Percentiles rank a stretch among this genome's conserved stretches.
Evolutionary conservation across 140 eudicot species (phyloP).

Genomic region (Senecio squalidus): DNA sequence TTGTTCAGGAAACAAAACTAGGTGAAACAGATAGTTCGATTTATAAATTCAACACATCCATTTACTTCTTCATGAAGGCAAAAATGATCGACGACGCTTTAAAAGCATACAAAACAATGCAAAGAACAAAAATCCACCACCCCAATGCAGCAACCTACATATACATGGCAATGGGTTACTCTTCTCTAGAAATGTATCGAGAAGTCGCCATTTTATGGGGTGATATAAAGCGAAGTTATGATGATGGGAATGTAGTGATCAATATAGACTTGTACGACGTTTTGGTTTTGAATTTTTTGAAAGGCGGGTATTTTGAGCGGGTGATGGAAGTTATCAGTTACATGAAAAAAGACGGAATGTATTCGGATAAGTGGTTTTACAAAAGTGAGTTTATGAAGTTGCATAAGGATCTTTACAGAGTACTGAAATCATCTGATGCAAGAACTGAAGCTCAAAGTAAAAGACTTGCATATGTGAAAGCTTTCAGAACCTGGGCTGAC

Average conservation of each 20-base stretch:
- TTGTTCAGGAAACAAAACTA: constrained; percentile 38
- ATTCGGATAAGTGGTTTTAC: constrained; percentile 60
- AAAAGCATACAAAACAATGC: constrained; percentile 70
- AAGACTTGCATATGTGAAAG: constrained; percentile 68
- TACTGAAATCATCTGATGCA: constrained; percentile 37
- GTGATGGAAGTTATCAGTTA: constrained; percentile 70
- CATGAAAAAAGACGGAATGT: constrained; percentile 59
- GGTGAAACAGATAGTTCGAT: constrained; percentile 27
- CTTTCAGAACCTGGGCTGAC: constrained; percentile 71
- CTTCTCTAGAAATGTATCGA: constrained; percentile 66
- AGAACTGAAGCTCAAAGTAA: constrained; percentile 61
- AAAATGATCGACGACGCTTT: constrained; percentile 79
- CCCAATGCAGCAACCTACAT: constrained; percentile 60
- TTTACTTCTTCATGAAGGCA: constrained; percentile 85
- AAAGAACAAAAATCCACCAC: constrained; percentile 44
- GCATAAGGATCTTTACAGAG: constrained; percentile 71
- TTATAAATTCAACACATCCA: constrained; percentile 60
- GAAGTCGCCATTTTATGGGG: constrained; percentile 88
- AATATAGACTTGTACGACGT: constrained; percentile 67
- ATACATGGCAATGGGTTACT: constrained; percentile 57
- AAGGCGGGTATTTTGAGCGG: constrained; percentile 94
- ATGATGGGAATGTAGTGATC: constrained; percentile 22
- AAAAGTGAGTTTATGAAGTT: constrained; percentile 57
- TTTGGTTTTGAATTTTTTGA: constrained; percentile 51
- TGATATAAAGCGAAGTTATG: constrained; percentile 59